Base-by-base conservation (phyloP, 495 filamentous ascomycete genomes). In the Lasiosphaeriaceae sp. region DNA sequence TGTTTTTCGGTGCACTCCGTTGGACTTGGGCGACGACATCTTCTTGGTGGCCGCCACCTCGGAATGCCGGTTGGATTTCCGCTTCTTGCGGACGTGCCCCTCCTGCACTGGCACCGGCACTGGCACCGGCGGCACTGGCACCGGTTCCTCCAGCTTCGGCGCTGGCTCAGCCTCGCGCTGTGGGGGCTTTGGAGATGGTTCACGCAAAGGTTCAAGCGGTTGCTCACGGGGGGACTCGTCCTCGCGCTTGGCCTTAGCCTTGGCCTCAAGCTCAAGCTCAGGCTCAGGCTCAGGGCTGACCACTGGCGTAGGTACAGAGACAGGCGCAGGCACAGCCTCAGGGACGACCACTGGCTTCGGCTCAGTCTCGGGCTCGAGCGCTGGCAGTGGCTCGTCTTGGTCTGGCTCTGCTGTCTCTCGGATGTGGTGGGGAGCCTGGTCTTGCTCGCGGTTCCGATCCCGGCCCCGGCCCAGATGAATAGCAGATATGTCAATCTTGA, bases 401-500 rank as follows among this genome's bases (percentile, higher is more conserved):
- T 43, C 19, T 46, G 22, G 34, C 49, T 63, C 60, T n/a, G n/a
- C n/a, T n/a, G n/a, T n/a, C n/a, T n/a, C n/a, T n/a, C 31, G 23
- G 44, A 43, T 56, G 22, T 5, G 50, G 21, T 49, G 22, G 45
- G 14, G 56, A 19, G 11, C 19, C 16, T 56, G 17, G 43, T 47
- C 23, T 50, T 52, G 37, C 21, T 49, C 50, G 23, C 23, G 50
- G 17, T 44, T 41, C 20, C 43, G 56, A 20, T 50, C 50, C 74
- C 76, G 57, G 49, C 66, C 45, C 21, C 65, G 24, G 41, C 22
- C 24, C 44, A 56, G 52, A n/a, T 39, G 63, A 51, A 68, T 35
- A 14, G 50, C 52, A 19, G 66, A 61, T 20, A 71, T 56, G 58
- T 78, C 69, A 57, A 71, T 58, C 62, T 65, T 70, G 63, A 75